Conservation (phyloP, 257 asterid species). For the Apocynum venetum region DNA sequence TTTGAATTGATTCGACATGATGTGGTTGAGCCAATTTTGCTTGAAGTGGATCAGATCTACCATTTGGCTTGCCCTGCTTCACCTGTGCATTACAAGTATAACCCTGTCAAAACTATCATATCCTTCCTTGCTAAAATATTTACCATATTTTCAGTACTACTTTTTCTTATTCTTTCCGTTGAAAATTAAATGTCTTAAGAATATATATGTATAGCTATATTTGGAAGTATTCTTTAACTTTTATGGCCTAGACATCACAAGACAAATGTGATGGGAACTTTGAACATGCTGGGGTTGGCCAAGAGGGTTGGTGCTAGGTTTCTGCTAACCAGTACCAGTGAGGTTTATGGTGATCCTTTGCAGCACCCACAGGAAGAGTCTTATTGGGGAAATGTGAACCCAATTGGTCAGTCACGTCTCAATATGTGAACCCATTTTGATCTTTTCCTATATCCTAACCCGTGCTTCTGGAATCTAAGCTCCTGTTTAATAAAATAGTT, state of each 20-base stretch:
- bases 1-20: constrained; percentile 86
- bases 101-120: constrained; percentile 93
- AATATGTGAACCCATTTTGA: background rate
- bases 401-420: constrained; percentile 55
- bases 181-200: background rate
- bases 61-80: constrained; percentile 98
- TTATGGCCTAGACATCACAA: constrained; percentile 50
- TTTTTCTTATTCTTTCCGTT: background rate
- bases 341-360: constrained; percentile 89
- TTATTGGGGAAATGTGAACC: constrained; percentile 93
- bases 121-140: constrained; percentile 34
- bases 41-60: constrained; percentile 87
- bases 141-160: background rate
- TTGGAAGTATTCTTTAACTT: constrained; percentile 43
- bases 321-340: constrained; percentile 86
- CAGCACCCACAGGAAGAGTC: constrained; percentile 83
- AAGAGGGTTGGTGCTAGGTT: constrained; percentile 85
- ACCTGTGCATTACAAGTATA: constrained; percentile 87
- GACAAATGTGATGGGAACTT: constrained; percentile 96
- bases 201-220: background rate
- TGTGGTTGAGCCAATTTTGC: constrained; percentile 81
- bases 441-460: no score
- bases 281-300: constrained; percentile 93
- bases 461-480: no score
- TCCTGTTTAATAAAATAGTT: no score